These are phyloP conservation scores for Castanea mollissima DNA, from an alignment of 306 rosid genomes.

Conservation along the genomic window DNA sequence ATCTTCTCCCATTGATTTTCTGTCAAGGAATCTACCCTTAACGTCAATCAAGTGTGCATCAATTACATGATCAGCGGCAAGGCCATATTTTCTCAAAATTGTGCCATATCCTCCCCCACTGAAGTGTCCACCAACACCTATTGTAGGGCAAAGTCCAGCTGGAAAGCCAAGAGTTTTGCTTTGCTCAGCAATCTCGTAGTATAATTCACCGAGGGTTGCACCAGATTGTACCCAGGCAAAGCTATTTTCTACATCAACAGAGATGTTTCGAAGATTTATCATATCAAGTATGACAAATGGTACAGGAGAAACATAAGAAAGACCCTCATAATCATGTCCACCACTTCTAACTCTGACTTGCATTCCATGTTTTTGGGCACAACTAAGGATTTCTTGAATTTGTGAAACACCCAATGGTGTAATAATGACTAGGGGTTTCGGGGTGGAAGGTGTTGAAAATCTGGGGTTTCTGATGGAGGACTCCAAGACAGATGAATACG, in stretches of 20 bases:
- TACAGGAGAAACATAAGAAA: slow-evolving; percentile 22
- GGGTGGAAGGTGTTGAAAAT: background rate
- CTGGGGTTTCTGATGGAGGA: slow-evolving; percentile 7
- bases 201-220: slow-evolving; percentile 18
- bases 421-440: slow-evolving; percentile 16
- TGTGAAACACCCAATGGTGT: slow-evolving; percentile 9
- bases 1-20: too few relatives aligned
- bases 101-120: slow-evolving; percentile 21
- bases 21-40: too few relatives aligned
- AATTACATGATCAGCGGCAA: too few relatives aligned
- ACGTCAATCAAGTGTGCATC: too few relatives aligned
- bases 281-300: slow-evolving; percentile 14
- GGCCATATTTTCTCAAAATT: too few relatives aligned
- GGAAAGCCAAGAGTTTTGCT: slow-evolving; percentile 20
- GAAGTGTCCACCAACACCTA: slow-evolving; percentile 23
- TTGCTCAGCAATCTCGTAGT: slow-evolving; percentile 13
- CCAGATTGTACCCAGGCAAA: slow-evolving; percentile 18
- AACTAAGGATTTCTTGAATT: slow-evolving; percentile 13
- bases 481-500: background rate
- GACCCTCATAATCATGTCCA: slow-evolving; percentile 29
- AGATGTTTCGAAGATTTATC: slow-evolving; percentile 1
- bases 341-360: slow-evolving; percentile 21
- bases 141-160: slow-evolving; percentile 12
- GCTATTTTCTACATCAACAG: background rate
- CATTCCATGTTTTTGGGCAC: slow-evolving; percentile 1